Evolutionary conservation across 257 asterid genomes (phyloP).

Genomic region (Solanum megistacrolobum): DNA sequence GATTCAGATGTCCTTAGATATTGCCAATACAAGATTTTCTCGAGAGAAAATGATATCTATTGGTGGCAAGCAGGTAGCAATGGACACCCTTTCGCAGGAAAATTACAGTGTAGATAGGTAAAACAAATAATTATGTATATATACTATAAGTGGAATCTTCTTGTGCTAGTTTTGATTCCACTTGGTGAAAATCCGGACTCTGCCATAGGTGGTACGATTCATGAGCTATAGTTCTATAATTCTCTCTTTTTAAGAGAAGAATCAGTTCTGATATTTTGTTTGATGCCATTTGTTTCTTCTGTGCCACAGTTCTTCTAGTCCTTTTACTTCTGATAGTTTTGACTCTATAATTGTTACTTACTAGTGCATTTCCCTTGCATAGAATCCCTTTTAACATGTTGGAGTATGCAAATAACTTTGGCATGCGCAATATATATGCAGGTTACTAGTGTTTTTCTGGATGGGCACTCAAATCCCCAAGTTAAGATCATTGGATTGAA

Average conservation of each 20-base stretch:
- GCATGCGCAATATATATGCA: conserved; percentile 9
- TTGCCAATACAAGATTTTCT: neutral
- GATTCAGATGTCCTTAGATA: neutral
- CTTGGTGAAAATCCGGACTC: neutral
- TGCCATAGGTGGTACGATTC: neutral
- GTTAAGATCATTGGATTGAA: conserved; percentile 67
- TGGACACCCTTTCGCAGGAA: neutral
- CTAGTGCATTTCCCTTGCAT: neutral
- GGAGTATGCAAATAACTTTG: neutral
- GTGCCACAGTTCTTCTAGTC: neutral
- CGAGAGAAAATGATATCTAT: neutral
- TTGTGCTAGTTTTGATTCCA: neutral
- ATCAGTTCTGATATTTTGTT: neutral
- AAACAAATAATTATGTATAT: neutral
- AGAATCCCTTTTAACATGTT: neutral
- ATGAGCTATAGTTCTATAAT: neutral
- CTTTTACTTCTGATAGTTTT: neutral
- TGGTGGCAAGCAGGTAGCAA: neutral
- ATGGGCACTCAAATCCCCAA: conserved; percentile 66
- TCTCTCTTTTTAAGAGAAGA: neutral
- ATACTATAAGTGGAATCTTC: neutral
- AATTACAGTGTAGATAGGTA: neutral
- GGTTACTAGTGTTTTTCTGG: conserved; percentile 58
- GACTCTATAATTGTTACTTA: neutral
- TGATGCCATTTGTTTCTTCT: neutral